These are phyloP conservation scores for Silene conica DNA, from an alignment of 148 eudicot species.

Conservation along the genomic window DNA sequence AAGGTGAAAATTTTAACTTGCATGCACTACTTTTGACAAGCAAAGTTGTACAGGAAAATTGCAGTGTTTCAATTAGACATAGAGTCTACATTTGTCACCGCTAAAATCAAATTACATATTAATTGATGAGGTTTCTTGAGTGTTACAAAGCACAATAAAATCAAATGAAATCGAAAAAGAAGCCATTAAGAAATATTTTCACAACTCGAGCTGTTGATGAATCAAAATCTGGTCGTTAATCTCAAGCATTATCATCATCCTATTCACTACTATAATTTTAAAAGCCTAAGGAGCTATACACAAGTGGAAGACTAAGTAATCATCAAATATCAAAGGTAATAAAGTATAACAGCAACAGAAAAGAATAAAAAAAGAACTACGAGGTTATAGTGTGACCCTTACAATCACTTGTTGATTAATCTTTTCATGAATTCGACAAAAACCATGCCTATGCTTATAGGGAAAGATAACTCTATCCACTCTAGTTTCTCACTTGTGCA, in stretches of 20 bases:
- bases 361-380: background rate
- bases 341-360: background rate
- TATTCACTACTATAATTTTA: background rate
- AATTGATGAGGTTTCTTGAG: background rate
- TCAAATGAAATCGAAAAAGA: background rate
- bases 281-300: background rate
- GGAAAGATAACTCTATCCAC: background rate
- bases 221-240: background rate
- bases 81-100: background rate
- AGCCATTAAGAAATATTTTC: background rate
- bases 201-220: background rate
- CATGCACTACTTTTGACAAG: background rate
- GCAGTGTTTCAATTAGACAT: background rate
- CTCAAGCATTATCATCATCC: background rate
- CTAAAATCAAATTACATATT: background rate
- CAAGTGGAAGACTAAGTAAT: background rate
- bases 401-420: background rate
- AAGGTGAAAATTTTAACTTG: background rate
- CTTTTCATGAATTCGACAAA: background rate
- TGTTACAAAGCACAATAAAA: background rate
- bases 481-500: background rate
- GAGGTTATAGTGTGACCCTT: background rate
- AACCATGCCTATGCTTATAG: background rate
- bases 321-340: background rate
- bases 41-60: background rate